A percentile compares a stretch with the other conserved stretches of the same genome.
These are phyloP conservation scores for Thraustochytrium sp. DNA, from an alignment of 352 stramenopile genomes.

Conservation along the genomic window DNA sequence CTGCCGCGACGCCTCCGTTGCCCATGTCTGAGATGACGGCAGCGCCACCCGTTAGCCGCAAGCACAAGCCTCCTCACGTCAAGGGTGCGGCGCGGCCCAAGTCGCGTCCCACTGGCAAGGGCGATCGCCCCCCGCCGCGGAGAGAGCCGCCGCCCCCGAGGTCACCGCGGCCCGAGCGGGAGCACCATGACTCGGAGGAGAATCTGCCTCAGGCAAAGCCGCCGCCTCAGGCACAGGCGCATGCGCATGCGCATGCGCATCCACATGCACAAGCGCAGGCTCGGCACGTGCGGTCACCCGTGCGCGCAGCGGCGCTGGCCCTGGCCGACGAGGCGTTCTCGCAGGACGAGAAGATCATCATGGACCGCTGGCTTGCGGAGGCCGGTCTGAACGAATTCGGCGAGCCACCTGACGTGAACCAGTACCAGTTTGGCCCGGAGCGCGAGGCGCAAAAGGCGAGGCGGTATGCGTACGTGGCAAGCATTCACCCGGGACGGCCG, in stretches of 20 bases:
- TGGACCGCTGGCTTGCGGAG: not conserved
- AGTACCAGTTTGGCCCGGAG: not conserved
- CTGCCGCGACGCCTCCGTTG: too few relatives aligned
- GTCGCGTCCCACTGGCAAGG: not conserved
- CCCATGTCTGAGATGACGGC: not conserved
- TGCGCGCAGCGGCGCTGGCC: not conserved
- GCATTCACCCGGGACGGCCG: not conserved
- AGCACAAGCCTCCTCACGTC: too few relatives aligned
- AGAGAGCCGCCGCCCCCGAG: not conserved
- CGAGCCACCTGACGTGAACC: not conserved
- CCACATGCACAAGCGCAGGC: not conserved
- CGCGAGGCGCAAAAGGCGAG: not conserved
- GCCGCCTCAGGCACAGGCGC: not conserved
- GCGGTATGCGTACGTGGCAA: not conserved
- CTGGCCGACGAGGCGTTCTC: not conserved
- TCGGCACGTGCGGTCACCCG: not conserved
- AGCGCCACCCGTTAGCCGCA: not conserved
- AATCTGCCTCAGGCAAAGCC: too few relatives aligned
- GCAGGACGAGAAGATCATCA: constrained; percentile 22
- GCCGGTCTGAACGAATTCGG: not conserved
- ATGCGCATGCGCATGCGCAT: not conserved
- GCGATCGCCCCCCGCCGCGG: not conserved
- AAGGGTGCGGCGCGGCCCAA: not conserved
- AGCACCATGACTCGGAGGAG: not conserved
- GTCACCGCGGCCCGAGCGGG: not conserved